phyloP scores from a whole-genome alignment of 345 rosid genomes.

The Gossypium thurberi region DNA sequence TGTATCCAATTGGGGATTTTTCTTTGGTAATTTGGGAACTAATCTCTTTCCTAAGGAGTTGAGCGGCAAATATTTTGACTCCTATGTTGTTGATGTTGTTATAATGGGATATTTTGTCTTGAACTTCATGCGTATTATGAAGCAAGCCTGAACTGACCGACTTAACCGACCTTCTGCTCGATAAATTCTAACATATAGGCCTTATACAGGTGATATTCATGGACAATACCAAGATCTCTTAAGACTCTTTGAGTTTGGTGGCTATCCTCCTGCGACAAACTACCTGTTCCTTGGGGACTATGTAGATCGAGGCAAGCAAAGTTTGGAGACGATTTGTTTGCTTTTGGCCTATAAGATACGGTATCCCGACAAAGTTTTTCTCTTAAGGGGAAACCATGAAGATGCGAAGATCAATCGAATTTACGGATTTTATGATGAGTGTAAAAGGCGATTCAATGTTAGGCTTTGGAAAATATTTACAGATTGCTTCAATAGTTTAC shows the following conservation, averaged over 20 bases:
- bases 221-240: slow-evolving; percentile 95
- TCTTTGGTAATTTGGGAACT: not conserved
- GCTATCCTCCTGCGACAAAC: slow-evolving; percentile 84
- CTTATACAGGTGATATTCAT: slow-evolving; percentile 78
- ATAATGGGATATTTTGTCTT: not conserved
- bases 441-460: slow-evolving; percentile 91
- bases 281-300: slow-evolving; percentile 96
- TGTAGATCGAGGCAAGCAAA: slow-evolving; percentile 95
- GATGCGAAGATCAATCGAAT: slow-evolving; percentile 96
- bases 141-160: not conserved
- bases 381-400: slow-evolving; percentile 96
- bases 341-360: slow-evolving; percentile 93
- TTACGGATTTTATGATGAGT: slow-evolving; percentile 95
- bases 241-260: slow-evolving; percentile 78
- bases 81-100: not conserved
- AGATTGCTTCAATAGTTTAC: slow-evolving; percentile 87
- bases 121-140: not conserved
- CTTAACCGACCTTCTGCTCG: not conserved
- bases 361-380: slow-evolving; percentile 59
- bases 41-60: not conserved
- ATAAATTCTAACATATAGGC: slow-evolving; percentile 13
- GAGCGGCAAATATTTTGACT: not conserved
- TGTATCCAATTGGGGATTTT: not conserved
- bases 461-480: slow-evolving; percentile 92
- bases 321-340: slow-evolving; percentile 91